phyloP scores from a whole-genome alignment of 176 grass and related monocot species.

The Aechmea fasciata region DNA sequence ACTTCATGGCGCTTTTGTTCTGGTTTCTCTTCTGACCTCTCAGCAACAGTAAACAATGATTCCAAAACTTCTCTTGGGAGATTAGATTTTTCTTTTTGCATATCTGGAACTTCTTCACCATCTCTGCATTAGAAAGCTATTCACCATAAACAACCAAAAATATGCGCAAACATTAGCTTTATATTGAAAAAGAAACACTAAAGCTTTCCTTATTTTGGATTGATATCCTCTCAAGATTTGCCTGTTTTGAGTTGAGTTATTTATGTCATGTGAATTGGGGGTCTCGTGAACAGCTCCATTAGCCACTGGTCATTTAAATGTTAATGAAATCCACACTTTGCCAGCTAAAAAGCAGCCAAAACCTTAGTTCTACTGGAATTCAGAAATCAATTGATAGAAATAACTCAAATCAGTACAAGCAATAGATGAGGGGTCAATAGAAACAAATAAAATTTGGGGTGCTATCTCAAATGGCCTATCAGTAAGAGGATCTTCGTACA shows the following conservation, averaged over 20 bases:
- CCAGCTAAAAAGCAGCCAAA: too few relatives aligned
- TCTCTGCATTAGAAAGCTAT: conserved; percentile 18
- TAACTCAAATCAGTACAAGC: background rate
- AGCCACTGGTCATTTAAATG: too few relatives aligned
- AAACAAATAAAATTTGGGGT: background rate
- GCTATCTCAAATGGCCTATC: background rate
- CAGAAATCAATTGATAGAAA: too few relatives aligned
- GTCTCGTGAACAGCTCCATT: too few relatives aligned
- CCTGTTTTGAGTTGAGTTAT: too few relatives aligned
- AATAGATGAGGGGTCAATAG: background rate
- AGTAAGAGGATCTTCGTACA: too few relatives aligned
- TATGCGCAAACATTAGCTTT: background rate
- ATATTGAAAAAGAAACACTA: conserved; percentile 7
- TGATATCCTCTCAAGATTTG: background rate
- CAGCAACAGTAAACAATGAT: conserved; percentile 70
- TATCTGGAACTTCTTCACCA: conserved; percentile 10
- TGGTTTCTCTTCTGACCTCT: conserved; percentile 47
- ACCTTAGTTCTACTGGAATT: too few relatives aligned
- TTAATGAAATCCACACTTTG: too few relatives aligned
- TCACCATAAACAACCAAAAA: background rate
- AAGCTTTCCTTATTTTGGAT: background rate
- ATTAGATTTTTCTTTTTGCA: conserved; percentile 23
- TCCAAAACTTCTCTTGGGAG: conserved; percentile 52
- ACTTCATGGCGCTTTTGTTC: conserved; percentile 39
- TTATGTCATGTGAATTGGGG: too few relatives aligned